These are phyloP conservation scores for Sugiyamaella novakii DNA, from an alignment of 1,139 yeast genomes.

Conservation along the genomic window DNA sequence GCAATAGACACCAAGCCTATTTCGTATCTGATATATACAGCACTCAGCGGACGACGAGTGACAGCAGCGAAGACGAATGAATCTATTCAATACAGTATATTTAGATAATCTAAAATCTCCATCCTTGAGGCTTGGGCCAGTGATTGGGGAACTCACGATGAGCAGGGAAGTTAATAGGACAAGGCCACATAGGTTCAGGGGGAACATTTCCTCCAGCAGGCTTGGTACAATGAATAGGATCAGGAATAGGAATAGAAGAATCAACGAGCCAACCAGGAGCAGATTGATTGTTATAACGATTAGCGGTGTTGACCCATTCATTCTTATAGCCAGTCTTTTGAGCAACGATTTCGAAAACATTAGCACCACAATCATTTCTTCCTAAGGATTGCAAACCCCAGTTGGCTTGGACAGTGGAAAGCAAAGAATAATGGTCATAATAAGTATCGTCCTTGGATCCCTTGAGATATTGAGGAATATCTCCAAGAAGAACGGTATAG, in stretches of 20 bases:
- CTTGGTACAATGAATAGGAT: constrained; percentile 45
- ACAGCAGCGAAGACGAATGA: too few relatives aligned
- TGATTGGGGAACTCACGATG: constrained; percentile 16
- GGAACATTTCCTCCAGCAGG: constrained; percentile 45
- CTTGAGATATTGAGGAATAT: constrained; percentile 44
- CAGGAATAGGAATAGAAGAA: constrained; percentile 42
- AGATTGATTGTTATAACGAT: constrained; percentile 46
- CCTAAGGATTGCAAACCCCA: constrained; percentile 40
- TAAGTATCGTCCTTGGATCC: constrained; percentile 50
- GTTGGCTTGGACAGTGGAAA: constrained; percentile 42
- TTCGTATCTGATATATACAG: too few relatives aligned
- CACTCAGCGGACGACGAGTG: too few relatives aligned
- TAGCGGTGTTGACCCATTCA: constrained; percentile 43
- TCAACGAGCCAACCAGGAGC: constrained; percentile 47
- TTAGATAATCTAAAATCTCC: constrained; percentile 17
- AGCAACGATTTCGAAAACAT: constrained; percentile 49
- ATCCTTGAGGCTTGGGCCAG: constrained; percentile 21
- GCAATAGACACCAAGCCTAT: too few relatives aligned
- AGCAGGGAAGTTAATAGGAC: constrained; percentile 13
- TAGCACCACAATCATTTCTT: constrained; percentile 52
- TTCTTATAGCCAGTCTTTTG: constrained; percentile 42
- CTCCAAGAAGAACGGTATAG: constrained; percentile 50
- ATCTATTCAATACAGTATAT: too few relatives aligned
- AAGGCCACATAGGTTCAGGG: constrained; percentile 23
- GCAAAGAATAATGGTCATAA: constrained; percentile 53